Evolutionary conservation across 1,284 basidiomycete genomes (phyloP).

Genomic region (Irpex sp.): DNA sequence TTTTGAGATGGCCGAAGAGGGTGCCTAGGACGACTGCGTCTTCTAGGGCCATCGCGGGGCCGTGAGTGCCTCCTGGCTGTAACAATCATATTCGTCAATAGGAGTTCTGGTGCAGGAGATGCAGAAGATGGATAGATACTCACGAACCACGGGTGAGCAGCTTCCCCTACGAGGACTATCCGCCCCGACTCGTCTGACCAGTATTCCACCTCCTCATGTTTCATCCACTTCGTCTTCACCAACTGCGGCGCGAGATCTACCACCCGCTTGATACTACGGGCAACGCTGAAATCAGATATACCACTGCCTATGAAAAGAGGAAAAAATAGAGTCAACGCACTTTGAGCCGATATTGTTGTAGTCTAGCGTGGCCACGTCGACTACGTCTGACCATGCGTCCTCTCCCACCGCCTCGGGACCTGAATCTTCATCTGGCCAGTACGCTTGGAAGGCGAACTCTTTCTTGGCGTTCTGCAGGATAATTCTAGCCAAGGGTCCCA

Average conservation of each 20-base stretch:
- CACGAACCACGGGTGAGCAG: conserved; percentile 16
- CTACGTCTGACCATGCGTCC: conserved; percentile 10
- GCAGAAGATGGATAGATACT: background rate
- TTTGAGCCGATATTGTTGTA: background rate
- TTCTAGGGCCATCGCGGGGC: conserved; percentile 24
- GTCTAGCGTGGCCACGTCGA: conserved; percentile 4
- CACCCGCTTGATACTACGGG: conserved; percentile 7
- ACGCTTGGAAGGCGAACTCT: conserved; percentile 11
- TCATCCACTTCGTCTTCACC: conserved; percentile 6
- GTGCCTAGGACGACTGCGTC: conserved; percentile 26
- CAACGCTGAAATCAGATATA: background rate
- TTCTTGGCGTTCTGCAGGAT: conserved; percentile 8
- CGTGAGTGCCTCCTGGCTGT: conserved; percentile 24
- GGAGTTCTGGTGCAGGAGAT: background rate
- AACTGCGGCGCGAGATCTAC: conserved; percentile 6
- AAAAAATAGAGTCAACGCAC: background rate
- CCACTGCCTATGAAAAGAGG: background rate
- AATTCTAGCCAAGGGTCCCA: too few species aligned
- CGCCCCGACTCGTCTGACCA: conserved; percentile 13
- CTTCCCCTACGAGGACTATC: conserved; percentile 13
- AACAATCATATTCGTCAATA: background rate
- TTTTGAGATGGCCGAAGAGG: conserved; percentile 22
- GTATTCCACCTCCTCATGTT: conserved; percentile 8
- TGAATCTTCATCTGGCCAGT: conserved; percentile 10
- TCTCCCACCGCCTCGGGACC: conserved; percentile 4